phyloP scores from a whole-genome alignment of 1,284 basidiomycete genomes.

The Hypsizygus ulmarius region DNA sequence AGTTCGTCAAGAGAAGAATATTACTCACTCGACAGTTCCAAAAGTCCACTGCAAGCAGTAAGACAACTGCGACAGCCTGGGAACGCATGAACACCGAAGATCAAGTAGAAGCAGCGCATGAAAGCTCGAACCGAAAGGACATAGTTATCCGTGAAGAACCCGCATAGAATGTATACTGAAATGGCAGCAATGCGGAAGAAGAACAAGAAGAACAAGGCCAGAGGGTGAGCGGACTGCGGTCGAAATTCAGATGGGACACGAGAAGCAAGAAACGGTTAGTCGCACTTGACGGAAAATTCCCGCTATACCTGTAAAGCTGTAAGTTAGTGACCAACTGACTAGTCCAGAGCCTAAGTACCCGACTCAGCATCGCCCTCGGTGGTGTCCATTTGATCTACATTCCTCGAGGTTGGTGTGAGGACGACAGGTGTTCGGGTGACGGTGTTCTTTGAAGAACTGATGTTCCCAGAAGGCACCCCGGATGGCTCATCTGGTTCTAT shows the following conservation, averaged over 20 bases:
- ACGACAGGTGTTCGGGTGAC: conserved; percentile 45
- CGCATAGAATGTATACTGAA: conserved; percentile 84
- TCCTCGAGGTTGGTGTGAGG: conserved; percentile 52
- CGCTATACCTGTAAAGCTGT: conserved; percentile 51
- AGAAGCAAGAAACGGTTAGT: background rate
- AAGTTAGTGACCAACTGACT: background rate
- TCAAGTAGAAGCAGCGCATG: background rate
- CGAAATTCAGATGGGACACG: conserved; percentile 2
- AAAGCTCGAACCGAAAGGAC: conserved; percentile 72
- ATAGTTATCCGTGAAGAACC: conserved; percentile 84
- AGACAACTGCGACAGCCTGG: conserved; percentile 89
- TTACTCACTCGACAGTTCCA: conserved; percentile 86
- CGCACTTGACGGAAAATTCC: conserved; percentile 74
- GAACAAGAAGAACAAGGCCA: conserved; percentile 81
- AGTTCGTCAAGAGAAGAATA: conserved; percentile 3
- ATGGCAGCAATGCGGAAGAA: conserved; percentile 85
- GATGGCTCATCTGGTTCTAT: conserved; percentile 71
- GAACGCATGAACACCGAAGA: background rate
- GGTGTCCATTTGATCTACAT: conserved; percentile 45
- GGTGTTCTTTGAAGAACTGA: conserved; percentile 28
- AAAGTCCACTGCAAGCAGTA: conserved; percentile 91
- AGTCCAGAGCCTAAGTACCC: conserved; percentile 41
- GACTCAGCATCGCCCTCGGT: conserved; percentile 66
- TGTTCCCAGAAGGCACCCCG: conserved; percentile 36
- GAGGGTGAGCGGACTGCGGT: conserved; percentile 76